Percentiles rank a stretch among this genome's conserved stretches.
phyloP scores from a whole-genome alignment of 371 early-diverging fungal genomes.

The Funneliformis caledonium region DNA sequence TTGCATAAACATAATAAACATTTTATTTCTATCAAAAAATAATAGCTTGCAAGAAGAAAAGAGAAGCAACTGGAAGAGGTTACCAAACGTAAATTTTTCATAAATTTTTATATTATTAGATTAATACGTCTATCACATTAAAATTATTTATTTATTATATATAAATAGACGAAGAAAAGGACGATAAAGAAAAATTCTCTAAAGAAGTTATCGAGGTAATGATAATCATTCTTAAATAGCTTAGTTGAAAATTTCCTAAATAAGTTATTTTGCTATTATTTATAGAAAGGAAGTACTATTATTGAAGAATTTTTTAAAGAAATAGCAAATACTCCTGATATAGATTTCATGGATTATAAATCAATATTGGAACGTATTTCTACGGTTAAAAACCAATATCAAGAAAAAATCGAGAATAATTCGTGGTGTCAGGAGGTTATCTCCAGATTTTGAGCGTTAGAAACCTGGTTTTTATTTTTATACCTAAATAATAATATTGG shows the following conservation, averaged over 20 bases:
- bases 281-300: constrained; percentile 52
- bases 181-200: constrained; percentile 39
- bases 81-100: constrained; percentile 32
- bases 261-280: not conserved
- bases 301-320: constrained; percentile 59
- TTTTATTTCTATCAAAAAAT: not conserved
- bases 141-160: not conserved
- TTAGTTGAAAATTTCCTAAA: not conserved
- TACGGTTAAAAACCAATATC: constrained; percentile 52
- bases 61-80: constrained; percentile 84
- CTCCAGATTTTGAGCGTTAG: not conserved
- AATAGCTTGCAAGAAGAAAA: constrained; percentile 80
- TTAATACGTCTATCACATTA: not conserved
- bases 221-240: not conserved
- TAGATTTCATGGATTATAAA: constrained; percentile 45
- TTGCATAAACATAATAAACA: not conserved
- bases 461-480: not conserved
- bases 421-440: constrained; percentile 43
- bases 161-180: constrained; percentile 43
- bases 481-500: not conserved
- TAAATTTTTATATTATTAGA: not conserved
- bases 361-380: constrained; percentile 45
- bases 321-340: constrained; percentile 46
- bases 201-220: constrained; percentile 51
- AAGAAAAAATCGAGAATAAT: constrained; percentile 51